Conservation (phyloP, 257 asterid genomes). For the Parsonsia alboflavescens region DNA sequence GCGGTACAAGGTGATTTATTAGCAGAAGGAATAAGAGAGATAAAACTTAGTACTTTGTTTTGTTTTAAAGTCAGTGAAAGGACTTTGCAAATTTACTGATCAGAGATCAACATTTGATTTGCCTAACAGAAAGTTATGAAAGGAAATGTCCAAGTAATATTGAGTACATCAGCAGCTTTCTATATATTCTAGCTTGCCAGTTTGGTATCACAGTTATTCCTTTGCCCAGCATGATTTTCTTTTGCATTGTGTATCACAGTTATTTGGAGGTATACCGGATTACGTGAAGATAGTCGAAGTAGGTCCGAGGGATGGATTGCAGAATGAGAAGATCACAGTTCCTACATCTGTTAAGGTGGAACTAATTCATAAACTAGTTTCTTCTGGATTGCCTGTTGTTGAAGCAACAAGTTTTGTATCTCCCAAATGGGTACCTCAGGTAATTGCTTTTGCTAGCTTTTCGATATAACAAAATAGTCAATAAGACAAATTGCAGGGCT, state of each 20-base stretch:
- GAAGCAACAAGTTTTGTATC: conserved; percentile 98
- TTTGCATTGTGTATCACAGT: conserved; percentile 35
- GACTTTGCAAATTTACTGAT: neutral
- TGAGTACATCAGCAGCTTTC: neutral
- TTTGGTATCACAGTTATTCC: neutral
- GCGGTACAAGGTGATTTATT: conserved; percentile 44
- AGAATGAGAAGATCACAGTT: conserved; percentile 74
- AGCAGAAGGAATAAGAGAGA: neutral
- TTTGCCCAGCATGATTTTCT: conserved; percentile 10
- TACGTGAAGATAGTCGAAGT: conserved; percentile 92
- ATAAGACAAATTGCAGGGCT: neutral
- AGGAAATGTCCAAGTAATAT: neutral
- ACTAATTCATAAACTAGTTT: conserved; percentile 63
- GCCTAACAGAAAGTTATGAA: neutral
- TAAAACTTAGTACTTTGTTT: neutral
- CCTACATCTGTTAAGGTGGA: conserved; percentile 75
- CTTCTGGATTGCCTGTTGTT: conserved; percentile 76
- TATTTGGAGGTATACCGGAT: conserved; percentile 60
- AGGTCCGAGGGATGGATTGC: conserved; percentile 95
- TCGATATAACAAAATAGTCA: conserved; percentile 1
- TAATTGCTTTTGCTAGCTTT: conserved; percentile 21
- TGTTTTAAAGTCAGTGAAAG: neutral
- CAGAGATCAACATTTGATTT: neutral
- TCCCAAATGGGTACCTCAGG: conserved; percentile 99
- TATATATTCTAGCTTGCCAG: conserved; percentile 5